phyloP scores from a whole-genome alignment of 2,329 filamentous ascomycete genomes.

The Venturia nashicola region DNA sequence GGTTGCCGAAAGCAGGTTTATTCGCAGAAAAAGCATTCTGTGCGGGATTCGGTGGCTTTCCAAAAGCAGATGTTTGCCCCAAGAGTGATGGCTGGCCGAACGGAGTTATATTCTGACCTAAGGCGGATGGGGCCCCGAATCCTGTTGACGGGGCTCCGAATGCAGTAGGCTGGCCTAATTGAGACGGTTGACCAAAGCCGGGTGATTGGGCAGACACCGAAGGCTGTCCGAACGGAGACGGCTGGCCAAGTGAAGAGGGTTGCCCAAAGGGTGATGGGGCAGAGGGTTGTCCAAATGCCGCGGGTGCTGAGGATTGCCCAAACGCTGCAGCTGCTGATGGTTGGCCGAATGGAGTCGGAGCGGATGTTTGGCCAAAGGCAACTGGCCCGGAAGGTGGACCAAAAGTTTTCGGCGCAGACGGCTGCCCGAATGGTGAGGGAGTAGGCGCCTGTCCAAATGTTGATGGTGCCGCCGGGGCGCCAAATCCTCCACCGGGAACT shows the following conservation, averaged over 20 bases:
- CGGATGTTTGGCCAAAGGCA: constrained; percentile 10
- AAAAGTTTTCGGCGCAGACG: not conserved
- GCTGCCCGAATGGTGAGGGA: constrained; percentile 1
- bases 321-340: constrained; percentile 13
- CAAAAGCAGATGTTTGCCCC: constrained; percentile 11
- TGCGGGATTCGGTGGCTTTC: constrained; percentile 12
- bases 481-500: not conserved
- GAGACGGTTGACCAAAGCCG: constrained; percentile 1
- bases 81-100: constrained; percentile 12
- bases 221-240: constrained; percentile 12
- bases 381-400: constrained; percentile 6
- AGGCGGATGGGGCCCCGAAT: constrained; percentile 10
- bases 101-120: not conserved
- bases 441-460: constrained; percentile 2
- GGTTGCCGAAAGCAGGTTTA: constrained; percentile 11
- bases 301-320: constrained; percentile 16
- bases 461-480: not conserved
- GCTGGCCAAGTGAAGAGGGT: constrained; percentile 13
- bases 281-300: constrained; percentile 6
- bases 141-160: not conserved
- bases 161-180: constrained; percentile 10
- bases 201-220: constrained; percentile 8
- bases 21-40: not conserved
- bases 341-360: not conserved
- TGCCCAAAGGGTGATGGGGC: constrained; percentile 16